Evolutionary conservation across 2,329 filamentous ascomycete species (phyloP).

Genomic region (Emmonsia crescens): DNA sequence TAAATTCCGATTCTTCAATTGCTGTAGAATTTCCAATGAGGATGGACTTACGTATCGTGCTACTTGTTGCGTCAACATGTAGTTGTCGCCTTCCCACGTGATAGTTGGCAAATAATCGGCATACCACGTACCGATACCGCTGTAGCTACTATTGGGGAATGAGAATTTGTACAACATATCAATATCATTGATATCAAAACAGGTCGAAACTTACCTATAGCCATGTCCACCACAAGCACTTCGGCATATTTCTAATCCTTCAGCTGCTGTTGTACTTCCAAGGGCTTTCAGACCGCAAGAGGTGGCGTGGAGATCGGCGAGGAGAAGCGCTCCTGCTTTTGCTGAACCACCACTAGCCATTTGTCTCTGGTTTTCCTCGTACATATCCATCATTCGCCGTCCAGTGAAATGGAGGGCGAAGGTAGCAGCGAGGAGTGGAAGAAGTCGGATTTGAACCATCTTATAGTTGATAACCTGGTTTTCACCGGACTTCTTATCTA

Average conservation of each 20-base stretch:
- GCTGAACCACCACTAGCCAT: constrained; percentile 47
- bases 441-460: constrained; percentile 64
- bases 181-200: not conserved
- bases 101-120: constrained; percentile 61
- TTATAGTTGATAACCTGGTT: constrained; percentile 71
- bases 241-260: constrained; percentile 64
- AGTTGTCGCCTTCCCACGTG: constrained; percentile 72
- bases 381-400: constrained; percentile 62
- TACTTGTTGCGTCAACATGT: constrained; percentile 73
- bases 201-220: constrained; percentile 24
- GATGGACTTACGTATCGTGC: constrained; percentile 49
- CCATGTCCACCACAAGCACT: constrained; percentile 69
- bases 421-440: constrained; percentile 61
- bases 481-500: constrained; percentile 48
- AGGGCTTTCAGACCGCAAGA: constrained; percentile 67
- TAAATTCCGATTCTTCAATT: not conserved
- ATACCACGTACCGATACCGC: constrained; percentile 65
- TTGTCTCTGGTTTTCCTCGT: constrained; percentile 59
- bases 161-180: not conserved
- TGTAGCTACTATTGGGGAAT: constrained; percentile 49
- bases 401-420: constrained; percentile 74
- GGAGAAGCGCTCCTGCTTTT: constrained; percentile 54
- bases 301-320: constrained; percentile 66
- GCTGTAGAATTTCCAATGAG: not conserved
- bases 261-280: constrained; percentile 59